Evolutionary conservation across 2,329 filamentous ascomycete species (phyloP).

Genomic region (Penicillium sp.): DNA sequence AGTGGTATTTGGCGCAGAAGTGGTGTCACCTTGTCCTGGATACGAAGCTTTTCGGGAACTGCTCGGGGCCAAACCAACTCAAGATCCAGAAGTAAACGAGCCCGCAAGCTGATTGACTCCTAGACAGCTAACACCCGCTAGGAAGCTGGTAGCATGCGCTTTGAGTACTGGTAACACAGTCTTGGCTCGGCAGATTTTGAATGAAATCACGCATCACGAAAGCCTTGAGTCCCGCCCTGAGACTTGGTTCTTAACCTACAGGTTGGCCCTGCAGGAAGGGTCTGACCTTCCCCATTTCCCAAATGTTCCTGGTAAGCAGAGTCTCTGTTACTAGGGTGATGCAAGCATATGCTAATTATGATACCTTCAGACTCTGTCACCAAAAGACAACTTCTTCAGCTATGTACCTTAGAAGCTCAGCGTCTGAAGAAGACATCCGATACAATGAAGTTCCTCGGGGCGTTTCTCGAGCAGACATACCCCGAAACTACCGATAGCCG

Average conservation of each 20-base stretch:
- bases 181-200: background rate
- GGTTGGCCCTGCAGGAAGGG: background rate
- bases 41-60: slow-evolving; percentile 63
- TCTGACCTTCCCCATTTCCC: background rate
- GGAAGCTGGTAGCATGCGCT: slow-evolving; percentile 71
- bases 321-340: background rate
- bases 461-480: background rate
- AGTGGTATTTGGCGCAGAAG: slow-evolving; percentile 55
- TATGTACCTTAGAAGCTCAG: slow-evolving; percentile 76
- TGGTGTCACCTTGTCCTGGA: slow-evolving; percentile 69
- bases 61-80: slow-evolving; percentile 63
- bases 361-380: background rate
- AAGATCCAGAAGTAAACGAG: slow-evolving; percentile 63
- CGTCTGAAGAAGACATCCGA: slow-evolving; percentile 60
- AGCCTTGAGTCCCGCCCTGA: background rate
- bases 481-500: background rate
- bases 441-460: slow-evolving; percentile 33
- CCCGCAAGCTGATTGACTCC: background rate
- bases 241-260: background rate
- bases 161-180: slow-evolving; percentile 38
- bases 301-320: background rate
- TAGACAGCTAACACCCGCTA: slow-evolving; percentile 32
- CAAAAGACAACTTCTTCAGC: slow-evolving; percentile 58
- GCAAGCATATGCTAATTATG: background rate
- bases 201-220: no score